Base-by-base conservation (phyloP, 805 yeast species). In the Kazachstania viticola region DNA sequence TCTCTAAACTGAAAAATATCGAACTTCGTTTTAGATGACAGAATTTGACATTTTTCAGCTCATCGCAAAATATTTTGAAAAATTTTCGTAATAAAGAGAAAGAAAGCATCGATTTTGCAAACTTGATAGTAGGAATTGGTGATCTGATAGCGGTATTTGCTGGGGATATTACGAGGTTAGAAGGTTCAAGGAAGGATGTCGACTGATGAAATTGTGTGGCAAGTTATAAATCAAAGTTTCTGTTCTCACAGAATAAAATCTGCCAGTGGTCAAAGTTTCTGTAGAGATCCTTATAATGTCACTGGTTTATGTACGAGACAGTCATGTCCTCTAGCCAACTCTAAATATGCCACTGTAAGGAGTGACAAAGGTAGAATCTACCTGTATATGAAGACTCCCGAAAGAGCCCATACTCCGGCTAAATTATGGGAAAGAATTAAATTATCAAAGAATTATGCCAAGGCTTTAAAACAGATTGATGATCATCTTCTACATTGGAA, bases 241-340 rank as follows among this genome's bases (percentile, higher is more conserved):
- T 91, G 98, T 65, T 82, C 98, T 15, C 91, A 80, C 65, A 88
- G 88, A 60, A 65, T 91, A 47, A 81, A 79, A 51, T 80, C 95
- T 17, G 81, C 82, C 38, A 82, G 83, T 50, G 83, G 75, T 17
- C 96, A 88, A 58, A 80, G 75, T 46, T 91, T 91, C 54, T 91
- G 99, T 62, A 67, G 96, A 55, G 91, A 88, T 54, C 97, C 91
- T 57, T 87, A 83, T 62, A 91, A 91, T 56, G 97, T 88, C 30
- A 74, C 84, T 42, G 99, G 99, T 40, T 67, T 91, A 34, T 91
- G 99, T 58, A 73, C 77, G 34, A 74, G 98, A 49, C 85, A 78
- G 54, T 81, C 96, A 4, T 91, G 99, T 56, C 99, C 99, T 2
- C 64, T 91, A 38, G 99, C 99, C 17, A 91, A 84, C 56, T 82